These are phyloP conservation scores for Phytophthora litchii DNA, from an alignment of 352 stramenopile species.

Conservation along the genomic window DNA sequence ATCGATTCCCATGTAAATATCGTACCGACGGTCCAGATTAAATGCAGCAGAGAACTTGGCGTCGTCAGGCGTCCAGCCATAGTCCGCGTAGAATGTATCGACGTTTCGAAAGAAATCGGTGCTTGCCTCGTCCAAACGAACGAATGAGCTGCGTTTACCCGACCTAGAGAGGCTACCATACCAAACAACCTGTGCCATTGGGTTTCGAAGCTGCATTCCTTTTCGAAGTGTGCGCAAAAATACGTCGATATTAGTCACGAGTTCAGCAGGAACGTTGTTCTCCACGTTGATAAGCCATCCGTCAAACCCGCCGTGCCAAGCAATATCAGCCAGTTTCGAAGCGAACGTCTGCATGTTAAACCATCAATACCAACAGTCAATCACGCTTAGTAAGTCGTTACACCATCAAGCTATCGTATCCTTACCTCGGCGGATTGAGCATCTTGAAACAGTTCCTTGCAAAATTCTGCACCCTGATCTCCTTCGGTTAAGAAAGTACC, in stretches of 20 bases:
- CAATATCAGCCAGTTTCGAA: constrained; percentile 43
- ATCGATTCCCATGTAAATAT: constrained; percentile 68
- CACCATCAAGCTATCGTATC: not conserved
- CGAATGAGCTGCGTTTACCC: constrained; percentile 42
- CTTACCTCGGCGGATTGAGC: constrained; percentile 34
- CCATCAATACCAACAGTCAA: not conserved
- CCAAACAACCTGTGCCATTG: constrained; percentile 51
- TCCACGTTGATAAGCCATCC: constrained; percentile 74
- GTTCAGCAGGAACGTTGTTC: constrained; percentile 39
- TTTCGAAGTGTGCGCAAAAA: constrained; percentile 41
- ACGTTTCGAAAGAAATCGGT: constrained; percentile 49
- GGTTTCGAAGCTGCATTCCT: constrained; percentile 30
- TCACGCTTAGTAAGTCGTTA: not conserved
- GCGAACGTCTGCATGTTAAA: constrained; percentile 33
- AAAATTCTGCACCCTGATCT: constrained; percentile 32
- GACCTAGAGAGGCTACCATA: constrained; percentile 49
- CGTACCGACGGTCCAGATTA: constrained; percentile 49
- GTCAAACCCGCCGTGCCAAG: constrained; percentile 52
- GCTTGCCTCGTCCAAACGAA: constrained; percentile 46
- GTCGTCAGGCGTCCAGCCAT: constrained; percentile 52
- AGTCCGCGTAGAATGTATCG: constrained; percentile 59
- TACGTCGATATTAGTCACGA: constrained; percentile 36
- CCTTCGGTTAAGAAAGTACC: constrained; percentile 57
- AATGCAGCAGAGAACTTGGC: constrained; percentile 50
- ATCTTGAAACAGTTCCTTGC: constrained; percentile 37